These are phyloP conservation scores for Candida tammaniensis DNA, from an alignment of 805 yeast species.

Conservation along the genomic window DNA sequence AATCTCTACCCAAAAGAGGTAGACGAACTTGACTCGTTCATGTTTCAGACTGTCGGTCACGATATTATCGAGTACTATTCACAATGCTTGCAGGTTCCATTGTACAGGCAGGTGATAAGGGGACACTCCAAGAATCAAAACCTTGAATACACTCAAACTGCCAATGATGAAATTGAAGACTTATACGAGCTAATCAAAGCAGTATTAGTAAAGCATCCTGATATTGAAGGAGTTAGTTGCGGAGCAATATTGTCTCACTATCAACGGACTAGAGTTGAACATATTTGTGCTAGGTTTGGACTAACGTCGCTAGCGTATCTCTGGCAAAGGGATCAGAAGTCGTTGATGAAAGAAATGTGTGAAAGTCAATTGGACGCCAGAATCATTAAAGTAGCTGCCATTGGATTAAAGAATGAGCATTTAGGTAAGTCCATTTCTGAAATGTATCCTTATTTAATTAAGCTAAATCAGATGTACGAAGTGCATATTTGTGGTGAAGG, in stretches of 20 bases:
- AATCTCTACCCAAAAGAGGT: conserved; percentile 55
- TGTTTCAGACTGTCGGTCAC: conserved; percentile 98
- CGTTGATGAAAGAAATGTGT: conserved; percentile 81
- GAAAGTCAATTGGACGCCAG: conserved; percentile 69
- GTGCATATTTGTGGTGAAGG: conserved; percentile 98
- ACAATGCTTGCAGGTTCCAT: conserved; percentile 74
- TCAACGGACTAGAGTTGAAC: conserved; percentile 90
- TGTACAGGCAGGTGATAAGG: conserved; percentile 63
- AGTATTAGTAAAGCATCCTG: conserved; percentile 60
- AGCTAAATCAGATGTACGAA: conserved; percentile 63
- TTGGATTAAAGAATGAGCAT: conserved; percentile 67
- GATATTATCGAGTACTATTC: conserved; percentile 64
- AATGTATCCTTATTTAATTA: conserved; percentile 54
- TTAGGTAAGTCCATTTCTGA: conserved; percentile 67
- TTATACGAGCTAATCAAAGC: conserved; percentile 49
- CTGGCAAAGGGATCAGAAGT: conserved; percentile 86
- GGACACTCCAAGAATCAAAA: conserved; percentile 63
- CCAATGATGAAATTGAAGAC: conserved; percentile 86
- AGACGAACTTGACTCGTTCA: conserved; percentile 86
- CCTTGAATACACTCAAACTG: conserved; percentile 67
- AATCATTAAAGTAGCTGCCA: conserved; percentile 88
- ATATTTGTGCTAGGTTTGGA: conserved; percentile 75
- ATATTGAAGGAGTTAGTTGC: conserved; percentile 80
- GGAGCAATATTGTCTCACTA: conserved; percentile 97
- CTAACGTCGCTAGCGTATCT: conserved; percentile 70